Conservation (phyloP, 1,139 yeast species). For the Taphrina communis region DNA sequence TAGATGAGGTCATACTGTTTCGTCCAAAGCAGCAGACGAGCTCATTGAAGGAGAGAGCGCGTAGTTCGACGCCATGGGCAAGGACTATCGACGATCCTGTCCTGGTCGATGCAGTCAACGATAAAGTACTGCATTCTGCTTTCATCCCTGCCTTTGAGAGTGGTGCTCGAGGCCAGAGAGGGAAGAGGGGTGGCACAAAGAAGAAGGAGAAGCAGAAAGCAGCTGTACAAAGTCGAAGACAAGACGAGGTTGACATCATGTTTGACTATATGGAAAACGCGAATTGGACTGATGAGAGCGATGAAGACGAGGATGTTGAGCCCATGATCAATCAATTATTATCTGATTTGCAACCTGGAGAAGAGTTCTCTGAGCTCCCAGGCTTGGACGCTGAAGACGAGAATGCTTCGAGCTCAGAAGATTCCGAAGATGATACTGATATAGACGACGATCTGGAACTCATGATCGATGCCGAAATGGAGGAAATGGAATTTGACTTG, state of each 20-base stretch:
- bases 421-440: constrained; percentile 21
- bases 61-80: constrained; percentile 30
- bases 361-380: background rate
- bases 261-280: constrained; percentile 40
- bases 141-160: constrained; percentile 23
- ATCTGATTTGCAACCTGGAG: constrained; percentile 17
- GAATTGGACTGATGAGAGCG: constrained; percentile 29
- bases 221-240: background rate
- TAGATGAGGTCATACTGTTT: constrained; percentile 9
- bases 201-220: constrained; percentile 13
- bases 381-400: background rate
- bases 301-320: constrained; percentile 18
- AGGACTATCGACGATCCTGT: constrained; percentile 37
- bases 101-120: background rate
- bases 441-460: constrained; percentile 34
- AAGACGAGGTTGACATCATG: constrained; percentile 26
- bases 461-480: constrained; percentile 33
- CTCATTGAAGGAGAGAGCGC: background rate
- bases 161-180: constrained; percentile 8
- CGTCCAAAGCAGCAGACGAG: constrained; percentile 5
- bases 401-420: background rate
- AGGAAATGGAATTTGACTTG: constrained; percentile 24
- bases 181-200: constrained; percentile 27
- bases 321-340: constrained; percentile 30
- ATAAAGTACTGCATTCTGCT: background rate